Percentiles rank a stretch among this genome's conserved stretches.
Conservation (phyloP, 169 alveolate species). For the Amoebophrya sp. region DNA sequence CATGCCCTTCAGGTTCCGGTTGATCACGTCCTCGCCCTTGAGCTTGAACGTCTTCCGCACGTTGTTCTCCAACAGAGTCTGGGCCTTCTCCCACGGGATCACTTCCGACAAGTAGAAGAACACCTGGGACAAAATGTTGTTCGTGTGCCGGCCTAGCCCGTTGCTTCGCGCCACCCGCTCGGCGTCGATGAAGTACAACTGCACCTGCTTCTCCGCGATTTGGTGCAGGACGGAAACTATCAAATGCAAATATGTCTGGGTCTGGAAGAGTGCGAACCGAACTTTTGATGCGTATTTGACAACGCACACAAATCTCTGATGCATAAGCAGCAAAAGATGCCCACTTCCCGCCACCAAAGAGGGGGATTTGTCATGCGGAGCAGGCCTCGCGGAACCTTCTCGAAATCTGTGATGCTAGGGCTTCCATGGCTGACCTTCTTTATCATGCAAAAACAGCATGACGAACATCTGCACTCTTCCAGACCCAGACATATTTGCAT, state of each 20-base stretch:
- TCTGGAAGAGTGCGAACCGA: too few species aligned
- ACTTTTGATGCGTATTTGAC: too few species aligned
- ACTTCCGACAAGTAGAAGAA: slow-evolving; percentile 48
- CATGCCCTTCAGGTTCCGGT: not conserved
- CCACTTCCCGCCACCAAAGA: too few species aligned
- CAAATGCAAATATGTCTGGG: too few species aligned
- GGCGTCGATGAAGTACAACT: slow-evolving; percentile 50
- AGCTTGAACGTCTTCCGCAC: slow-evolving; percentile 46
- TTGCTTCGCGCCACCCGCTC: slow-evolving; percentile 41
- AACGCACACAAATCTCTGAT: too few species aligned
- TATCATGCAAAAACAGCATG: slow-evolving; percentile 35
- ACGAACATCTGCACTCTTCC: slow-evolving; percentile 27
- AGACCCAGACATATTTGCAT: too few species aligned
- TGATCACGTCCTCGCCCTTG: slow-evolving; percentile 40
- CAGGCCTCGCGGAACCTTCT: too few species aligned
- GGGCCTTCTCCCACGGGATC: slow-evolving; percentile 48
- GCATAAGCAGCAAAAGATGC: too few species aligned
- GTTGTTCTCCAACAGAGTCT: slow-evolving; percentile 44
- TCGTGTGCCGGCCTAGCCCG: slow-evolving; percentile 49
- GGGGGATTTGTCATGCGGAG: too few species aligned
- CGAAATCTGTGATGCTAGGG: too few species aligned
- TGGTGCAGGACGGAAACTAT: not conserved
- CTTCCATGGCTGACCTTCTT: too few species aligned
- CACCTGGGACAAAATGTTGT: slow-evolving; percentile 46
- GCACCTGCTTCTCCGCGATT: slow-evolving; percentile 42